Conservation (phyloP, 1,284 basidiomycete species). For the Apiotrichum mycotoxinovorans region DNA sequence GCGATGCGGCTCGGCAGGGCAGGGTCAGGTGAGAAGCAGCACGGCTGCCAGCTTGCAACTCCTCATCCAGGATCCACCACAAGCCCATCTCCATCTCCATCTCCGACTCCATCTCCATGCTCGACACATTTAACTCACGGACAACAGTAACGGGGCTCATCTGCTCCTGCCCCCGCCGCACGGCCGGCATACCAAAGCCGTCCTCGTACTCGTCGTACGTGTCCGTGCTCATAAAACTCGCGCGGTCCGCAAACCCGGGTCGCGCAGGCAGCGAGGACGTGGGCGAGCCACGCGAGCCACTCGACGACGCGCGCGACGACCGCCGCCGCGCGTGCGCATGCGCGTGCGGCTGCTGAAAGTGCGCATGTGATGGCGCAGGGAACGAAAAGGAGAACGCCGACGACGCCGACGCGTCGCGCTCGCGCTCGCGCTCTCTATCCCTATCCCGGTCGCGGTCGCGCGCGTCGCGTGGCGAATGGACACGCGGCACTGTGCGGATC, state of each 20-base stretch:
- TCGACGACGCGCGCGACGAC: too few relatives aligned
- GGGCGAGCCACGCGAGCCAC: not conserved
- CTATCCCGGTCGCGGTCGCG: not conserved
- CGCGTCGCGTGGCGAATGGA: not conserved
- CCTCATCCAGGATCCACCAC: too few relatives aligned
- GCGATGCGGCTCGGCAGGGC: too few relatives aligned
- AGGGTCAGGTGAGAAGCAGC: too few relatives aligned
- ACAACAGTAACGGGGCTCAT: conserved; percentile 44
- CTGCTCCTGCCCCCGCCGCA: conserved; percentile 30
- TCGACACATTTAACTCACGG: conserved; percentile 42
- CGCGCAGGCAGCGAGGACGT: not conserved
- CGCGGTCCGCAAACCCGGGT: not conserved
- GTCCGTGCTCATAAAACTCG: conserved; percentile 9
- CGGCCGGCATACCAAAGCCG: not conserved
- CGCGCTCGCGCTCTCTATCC: too few relatives aligned
- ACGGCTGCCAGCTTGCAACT: too few relatives aligned
- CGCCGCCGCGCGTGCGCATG: not conserved
- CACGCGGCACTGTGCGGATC: not conserved
- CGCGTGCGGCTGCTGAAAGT: not conserved
- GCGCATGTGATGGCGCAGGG: not conserved
- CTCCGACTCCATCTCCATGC: too few relatives aligned
- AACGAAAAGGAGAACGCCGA: not conserved
- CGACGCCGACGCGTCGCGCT: not conserved
- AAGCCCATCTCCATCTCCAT: too few relatives aligned
- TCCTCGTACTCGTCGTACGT: conserved; percentile 1